phyloP scores from a whole-genome alignment of 257 asterid genomes.

The Przewalskia tangutica region DNA sequence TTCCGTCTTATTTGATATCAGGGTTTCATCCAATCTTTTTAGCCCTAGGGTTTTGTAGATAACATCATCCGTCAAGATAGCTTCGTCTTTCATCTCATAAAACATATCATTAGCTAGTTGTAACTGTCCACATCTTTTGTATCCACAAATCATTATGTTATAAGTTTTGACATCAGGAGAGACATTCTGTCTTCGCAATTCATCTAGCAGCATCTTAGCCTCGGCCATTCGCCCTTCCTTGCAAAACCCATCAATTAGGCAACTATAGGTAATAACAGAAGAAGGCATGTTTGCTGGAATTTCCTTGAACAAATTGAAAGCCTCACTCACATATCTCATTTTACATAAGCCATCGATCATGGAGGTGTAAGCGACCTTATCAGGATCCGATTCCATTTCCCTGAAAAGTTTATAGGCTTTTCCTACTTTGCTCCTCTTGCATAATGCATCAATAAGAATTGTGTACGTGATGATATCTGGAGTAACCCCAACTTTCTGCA shows the following conservation, averaged over 20 bases:
- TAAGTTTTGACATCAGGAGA: conserved; percentile 33
- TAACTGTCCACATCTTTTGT: conserved; percentile 20
- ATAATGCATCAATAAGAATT: conserved; percentile 31
- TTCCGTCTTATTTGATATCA: not conserved
- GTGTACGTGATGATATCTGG: conserved; percentile 36
- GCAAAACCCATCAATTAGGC: conserved; percentile 45
- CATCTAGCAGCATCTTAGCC: conserved; percentile 21
- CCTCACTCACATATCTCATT: conserved; percentile 28
- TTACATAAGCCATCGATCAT: conserved; percentile 42
- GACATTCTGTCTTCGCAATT: conserved; percentile 26
- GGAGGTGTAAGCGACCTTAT: conserved; percentile 35
- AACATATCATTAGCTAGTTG: conserved; percentile 23
- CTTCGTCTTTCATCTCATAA: conserved; percentile 22
- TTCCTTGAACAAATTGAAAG: conserved; percentile 29
- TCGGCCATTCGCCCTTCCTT: conserved; percentile 18
- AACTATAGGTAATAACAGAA: conserved; percentile 49
- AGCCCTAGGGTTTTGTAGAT: conserved; percentile 4
- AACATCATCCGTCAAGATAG: conserved; percentile 16
- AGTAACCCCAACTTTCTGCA: conserved; percentile 37
- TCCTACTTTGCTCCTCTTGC: conserved; percentile 15
- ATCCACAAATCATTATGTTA: conserved; percentile 34
- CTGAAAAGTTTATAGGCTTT: conserved; percentile 35
- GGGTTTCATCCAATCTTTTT: not conserved
- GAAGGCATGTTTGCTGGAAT: conserved; percentile 34
- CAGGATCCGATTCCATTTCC: conserved; percentile 27